Base-by-base conservation (phyloP, 768 basidiomycete genomes). In the Aureoboletus auriporus region DNA sequence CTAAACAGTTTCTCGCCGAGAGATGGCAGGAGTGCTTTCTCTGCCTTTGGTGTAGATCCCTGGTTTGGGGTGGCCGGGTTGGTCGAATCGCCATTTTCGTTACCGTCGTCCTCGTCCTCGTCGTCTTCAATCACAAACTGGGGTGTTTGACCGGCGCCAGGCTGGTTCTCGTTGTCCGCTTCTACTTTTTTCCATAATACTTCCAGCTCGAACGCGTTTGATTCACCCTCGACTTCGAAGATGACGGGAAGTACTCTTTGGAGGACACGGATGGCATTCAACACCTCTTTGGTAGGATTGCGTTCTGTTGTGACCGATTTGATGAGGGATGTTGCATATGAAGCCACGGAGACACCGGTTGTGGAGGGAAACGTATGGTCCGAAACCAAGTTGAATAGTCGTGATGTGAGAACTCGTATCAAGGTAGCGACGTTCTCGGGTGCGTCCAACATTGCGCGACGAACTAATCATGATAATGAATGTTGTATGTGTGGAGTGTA, bases 41-140 rank as follows among this genome's bases (percentile, higher is more conserved):
- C 74, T 43, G 60, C 52, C 43, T 69, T 73, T 29, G 65, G 51
- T 49, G 61, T 60, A 16, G 60, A 52, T 39, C 37, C 52, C 41
- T 54, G 45, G 26, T 47, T 28, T 27, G 51, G 43, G 6, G 58
- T 48, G 17, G 51, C 38, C n/a, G 56, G 40, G 33, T 50, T 58
- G 6, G 60, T 58, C 11, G 67, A 67, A 28, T 73, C 66, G 36
- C 67, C 71, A 46, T 56, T 63, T 36, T 79, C 78, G 46, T 69
- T 72, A 13, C 27, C 51, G 30, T 50, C 54, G n/a, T 71, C 85
- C 4, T 49, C 48, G 8, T 88, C 86, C 14, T 88, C 89, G 55
- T 93, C 90, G 55, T 93, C 90, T 53, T 92, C 91, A 33, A 95
- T 93, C 13, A 94, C 88, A 64, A 95, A 95, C 61, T 94, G 92